A percentile compares a stretch with the other conserved stretches of the same genome.
Evolutionary conservation across 345 rosid species (phyloP).

Genomic region (Aquilaria malaccensis): DNA sequence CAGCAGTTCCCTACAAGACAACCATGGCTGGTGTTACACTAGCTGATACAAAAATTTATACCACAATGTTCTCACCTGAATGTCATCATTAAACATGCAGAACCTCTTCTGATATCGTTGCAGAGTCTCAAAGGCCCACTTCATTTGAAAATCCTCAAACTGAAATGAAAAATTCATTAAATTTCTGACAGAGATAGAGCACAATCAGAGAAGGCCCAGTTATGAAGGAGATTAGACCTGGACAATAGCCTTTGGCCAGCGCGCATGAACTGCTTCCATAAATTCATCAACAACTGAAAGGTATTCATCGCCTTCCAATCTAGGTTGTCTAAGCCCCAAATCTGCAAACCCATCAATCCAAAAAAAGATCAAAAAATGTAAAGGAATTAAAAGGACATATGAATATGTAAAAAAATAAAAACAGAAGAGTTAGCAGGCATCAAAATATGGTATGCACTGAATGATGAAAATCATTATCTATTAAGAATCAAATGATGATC

Average conservation of each 20-base stretch:
- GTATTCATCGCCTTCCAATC: constrained; percentile 95
- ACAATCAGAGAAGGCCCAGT: constrained; percentile 15
- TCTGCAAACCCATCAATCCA: constrained; percentile 67
- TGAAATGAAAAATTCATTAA: constrained; percentile 25
- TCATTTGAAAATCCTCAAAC: constrained; percentile 98
- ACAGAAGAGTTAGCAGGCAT: not conserved
- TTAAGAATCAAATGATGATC: too few relatives aligned
- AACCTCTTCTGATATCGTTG: constrained; percentile 76
- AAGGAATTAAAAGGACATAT: not conserved
- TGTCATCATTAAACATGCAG: constrained; percentile 98
- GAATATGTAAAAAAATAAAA: constrained; percentile 3
- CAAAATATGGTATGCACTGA: too few relatives aligned
- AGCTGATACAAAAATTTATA: not conserved
- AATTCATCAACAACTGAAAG: constrained; percentile 85
- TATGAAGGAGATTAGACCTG: constrained; percentile 44
- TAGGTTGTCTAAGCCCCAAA: constrained; percentile 82
- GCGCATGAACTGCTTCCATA: constrained; percentile 85
- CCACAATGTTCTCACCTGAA: constrained; percentile 54
- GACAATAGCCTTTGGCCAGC: constrained; percentile 99
- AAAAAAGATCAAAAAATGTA: constrained; percentile 7
- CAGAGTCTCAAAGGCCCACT: constrained; percentile 98
- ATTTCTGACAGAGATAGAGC: constrained; percentile 17
- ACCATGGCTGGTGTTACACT: constrained; percentile 5
- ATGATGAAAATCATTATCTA: too few relatives aligned
- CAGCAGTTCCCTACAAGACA: constrained; percentile 87